Conservation (phyloP, 352 stramenopile genomes). For the Phytopythium sindhum region DNA sequence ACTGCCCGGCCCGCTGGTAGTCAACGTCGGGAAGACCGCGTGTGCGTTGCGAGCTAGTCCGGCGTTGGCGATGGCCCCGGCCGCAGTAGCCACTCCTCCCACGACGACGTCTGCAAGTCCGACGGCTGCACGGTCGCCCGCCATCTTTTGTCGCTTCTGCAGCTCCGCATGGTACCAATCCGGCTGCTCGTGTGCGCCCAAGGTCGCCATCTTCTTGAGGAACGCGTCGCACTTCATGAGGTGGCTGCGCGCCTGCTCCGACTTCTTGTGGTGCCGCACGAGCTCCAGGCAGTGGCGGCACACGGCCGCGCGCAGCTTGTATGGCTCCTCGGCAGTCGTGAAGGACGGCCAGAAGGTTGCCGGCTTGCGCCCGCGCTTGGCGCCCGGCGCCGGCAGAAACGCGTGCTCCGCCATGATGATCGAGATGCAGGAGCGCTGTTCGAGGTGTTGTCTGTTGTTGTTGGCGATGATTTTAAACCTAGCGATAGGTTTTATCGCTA, state of each 20-base stretch:
- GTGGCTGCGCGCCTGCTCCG: conserved; percentile 50
- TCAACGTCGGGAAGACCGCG: background rate
- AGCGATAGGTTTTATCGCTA: too few relatives aligned
- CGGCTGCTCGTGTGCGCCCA: conserved; percentile 27
- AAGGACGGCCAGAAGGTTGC: conserved; percentile 56
- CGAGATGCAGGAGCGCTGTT: background rate
- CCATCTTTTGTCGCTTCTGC: conserved; percentile 21
- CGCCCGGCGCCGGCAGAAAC: background rate
- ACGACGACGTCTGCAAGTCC: background rate
- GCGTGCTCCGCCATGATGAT: conserved; percentile 1
- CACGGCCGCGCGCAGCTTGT: conserved; percentile 34
- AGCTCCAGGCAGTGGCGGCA: conserved; percentile 49
- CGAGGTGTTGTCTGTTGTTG: background rate
- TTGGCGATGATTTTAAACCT: background rate
- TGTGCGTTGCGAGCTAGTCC: background rate
- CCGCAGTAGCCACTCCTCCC: background rate
- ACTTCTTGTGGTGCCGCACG: conserved; percentile 61
- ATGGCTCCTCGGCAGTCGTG: conserved; percentile 37
- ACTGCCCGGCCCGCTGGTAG: background rate
- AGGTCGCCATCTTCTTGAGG: conserved; percentile 29
- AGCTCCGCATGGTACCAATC: conserved; percentile 50
- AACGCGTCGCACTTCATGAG: conserved; percentile 54
- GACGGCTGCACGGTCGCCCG: background rate
- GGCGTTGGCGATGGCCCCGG: background rate
- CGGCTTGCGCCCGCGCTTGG: conserved; percentile 33